These are phyloP conservation scores for Saccharomyces eubayanus DNA, from an alignment of 805 yeast genomes.

Conservation along the genomic window DNA sequence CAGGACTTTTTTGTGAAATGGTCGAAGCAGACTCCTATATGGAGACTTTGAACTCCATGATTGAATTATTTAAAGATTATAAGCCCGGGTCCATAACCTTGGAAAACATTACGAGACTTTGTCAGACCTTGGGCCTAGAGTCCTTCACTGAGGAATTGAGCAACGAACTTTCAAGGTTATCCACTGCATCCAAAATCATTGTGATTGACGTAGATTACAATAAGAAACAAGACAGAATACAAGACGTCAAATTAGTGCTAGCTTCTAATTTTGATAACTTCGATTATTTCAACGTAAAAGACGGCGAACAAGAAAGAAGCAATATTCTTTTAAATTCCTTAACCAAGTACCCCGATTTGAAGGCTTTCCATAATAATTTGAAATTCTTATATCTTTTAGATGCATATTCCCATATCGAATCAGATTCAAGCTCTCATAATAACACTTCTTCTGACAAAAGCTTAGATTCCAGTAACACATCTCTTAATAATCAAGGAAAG, in stretches of 20 bases:
- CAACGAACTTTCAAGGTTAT: constrained; percentile 21
- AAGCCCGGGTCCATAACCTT: constrained; percentile 28
- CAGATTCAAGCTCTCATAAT: constrained; percentile 15
- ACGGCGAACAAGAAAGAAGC: constrained; percentile 1
- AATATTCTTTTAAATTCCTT: constrained; percentile 29
- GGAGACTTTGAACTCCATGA: constrained; percentile 24
- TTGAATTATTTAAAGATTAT: constrained; percentile 25
- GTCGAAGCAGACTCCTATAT: constrained; percentile 23
- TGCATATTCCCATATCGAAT: constrained; percentile 24
- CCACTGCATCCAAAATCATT: constrained; percentile 32
- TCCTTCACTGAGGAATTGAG: constrained; percentile 29
- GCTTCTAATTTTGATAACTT: constrained; percentile 33
- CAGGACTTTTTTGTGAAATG: neutral
- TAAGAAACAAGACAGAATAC: constrained; percentile 19
- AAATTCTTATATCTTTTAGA: constrained; percentile 28
- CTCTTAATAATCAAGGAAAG: constrained; percentile 8
- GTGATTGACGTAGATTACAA: constrained; percentile 32
- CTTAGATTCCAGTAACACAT: neutral
- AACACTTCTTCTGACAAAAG: constrained; percentile 3
- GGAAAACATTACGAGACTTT: constrained; percentile 28
- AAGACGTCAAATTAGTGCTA: constrained; percentile 30
- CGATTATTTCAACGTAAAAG: constrained; percentile 24
- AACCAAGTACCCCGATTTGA: constrained; percentile 21
- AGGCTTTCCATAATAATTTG: constrained; percentile 28
- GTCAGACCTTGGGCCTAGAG: constrained; percentile 30